Conservation (phyloP, 495 filamentous ascomycete genomes). For the Penicillium canariense region DNA sequence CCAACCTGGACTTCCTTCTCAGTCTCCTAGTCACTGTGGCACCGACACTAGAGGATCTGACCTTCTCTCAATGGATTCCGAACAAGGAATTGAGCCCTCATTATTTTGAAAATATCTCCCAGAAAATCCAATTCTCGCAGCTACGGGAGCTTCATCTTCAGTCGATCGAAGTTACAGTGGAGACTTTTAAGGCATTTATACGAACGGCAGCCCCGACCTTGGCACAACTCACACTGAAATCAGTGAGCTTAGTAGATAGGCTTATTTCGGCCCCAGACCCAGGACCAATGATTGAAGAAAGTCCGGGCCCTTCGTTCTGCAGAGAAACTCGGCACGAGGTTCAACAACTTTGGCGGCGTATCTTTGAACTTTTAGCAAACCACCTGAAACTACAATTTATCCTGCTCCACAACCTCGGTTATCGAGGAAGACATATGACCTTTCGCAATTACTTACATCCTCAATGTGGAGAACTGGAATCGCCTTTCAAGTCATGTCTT, state of each 20-base stretch:
- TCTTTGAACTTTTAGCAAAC: neutral
- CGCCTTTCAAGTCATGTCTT: neutral
- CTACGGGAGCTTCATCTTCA: constrained; percentile 9
- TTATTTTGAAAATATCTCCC: constrained; percentile 6
- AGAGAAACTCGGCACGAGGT: neutral
- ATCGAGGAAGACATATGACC: constrained; percentile 1
- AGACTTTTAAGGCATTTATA: neutral
- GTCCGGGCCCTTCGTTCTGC: neutral
- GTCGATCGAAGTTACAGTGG: constrained; percentile 4
- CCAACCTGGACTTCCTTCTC: neutral
- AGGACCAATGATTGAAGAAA: constrained; percentile 4
- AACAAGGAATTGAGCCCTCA: constrained; percentile 4
- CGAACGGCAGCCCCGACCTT: constrained; percentile 7
- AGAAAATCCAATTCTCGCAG: constrained; percentile 3
- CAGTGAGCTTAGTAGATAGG: constrained; percentile 1
- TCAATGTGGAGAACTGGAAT: constrained; percentile 4
- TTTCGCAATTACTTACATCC: neutral
- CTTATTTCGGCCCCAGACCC: neutral
- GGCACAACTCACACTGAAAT: neutral
- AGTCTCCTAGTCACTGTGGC: constrained; percentile 2
- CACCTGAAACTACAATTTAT: constrained; percentile 1
- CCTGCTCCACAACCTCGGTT: neutral
- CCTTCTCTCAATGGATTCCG: constrained; percentile 8
- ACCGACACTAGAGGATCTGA: neutral
- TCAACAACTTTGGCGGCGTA: constrained; percentile 1